Evolutionary conservation across 2,329 filamentous ascomycete species (phyloP), one percentile per base, ranked within the genome.

Genomic region (Trichophyton rubrum): DNA sequence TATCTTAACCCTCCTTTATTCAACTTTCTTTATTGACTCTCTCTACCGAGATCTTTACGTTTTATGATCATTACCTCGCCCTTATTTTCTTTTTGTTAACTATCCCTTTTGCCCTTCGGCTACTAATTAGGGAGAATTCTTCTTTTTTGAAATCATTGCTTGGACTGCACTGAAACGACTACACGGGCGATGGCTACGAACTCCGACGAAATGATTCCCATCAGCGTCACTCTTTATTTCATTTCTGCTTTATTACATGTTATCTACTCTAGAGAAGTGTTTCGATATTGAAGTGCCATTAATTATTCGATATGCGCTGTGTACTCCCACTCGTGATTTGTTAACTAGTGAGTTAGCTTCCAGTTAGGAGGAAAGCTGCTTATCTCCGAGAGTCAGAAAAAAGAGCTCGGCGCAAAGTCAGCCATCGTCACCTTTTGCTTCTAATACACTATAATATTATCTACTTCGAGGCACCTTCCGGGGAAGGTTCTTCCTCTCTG

Each of bases 161-260:
- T 55, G 51, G 5, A 27, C 51, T 55, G 15, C 51, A 33, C 15
- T 55, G 51, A 55, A 55, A 55, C 51, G 51, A 55, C 30, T 55
- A 55, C 51, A 55, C n/a, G 51, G 51, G 51, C 51, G 51, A 55
- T 55, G 27, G 49, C 38, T 35, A 55, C 51, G 51, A 38, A 55
- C 51, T 55, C 51, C 17, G 51, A 55, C 51, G 51, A 55, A 55
- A 55, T 30, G 51, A 55, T 55, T 35, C 13, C 51, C 27, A 33
- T 55, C 51, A 35, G 51, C 51, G 51, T 55, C 51, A 33, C 51
- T 55, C 27, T 35, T 33, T 55, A 15, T 51, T 27, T 27, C 8
- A 30, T 51, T 51, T 27, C n/a, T 17, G 40, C 6, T 17, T 17
- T 43, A 7, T 2, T 43, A n/a, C n/a, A 17, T 24, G 45, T 15